phyloP scores from a whole-genome alignment of 495 filamentous ascomycete genomes.

The Penicillium argentinense region DNA sequence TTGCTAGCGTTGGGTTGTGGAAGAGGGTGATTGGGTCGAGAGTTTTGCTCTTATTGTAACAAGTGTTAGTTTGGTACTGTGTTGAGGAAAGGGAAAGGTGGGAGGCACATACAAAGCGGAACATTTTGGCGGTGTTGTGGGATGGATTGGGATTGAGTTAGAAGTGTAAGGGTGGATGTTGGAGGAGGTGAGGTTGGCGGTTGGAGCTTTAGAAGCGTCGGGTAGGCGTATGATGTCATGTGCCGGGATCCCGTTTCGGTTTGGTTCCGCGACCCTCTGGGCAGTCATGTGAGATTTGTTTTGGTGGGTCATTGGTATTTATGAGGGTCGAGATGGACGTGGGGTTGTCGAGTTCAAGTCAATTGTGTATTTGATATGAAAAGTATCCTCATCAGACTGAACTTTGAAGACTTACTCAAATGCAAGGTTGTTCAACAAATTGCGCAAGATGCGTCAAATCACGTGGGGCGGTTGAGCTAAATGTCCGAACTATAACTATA shows the following conservation, averaged over 20 bases:
- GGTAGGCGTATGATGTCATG: conserved; percentile 28
- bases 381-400: too few relatives aligned
- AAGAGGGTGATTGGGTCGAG: conserved; percentile 95
- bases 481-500: too few relatives aligned
- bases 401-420: too few relatives aligned
- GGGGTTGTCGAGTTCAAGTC: too few relatives aligned
- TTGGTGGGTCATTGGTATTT: too few relatives aligned
- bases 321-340: too few relatives aligned
- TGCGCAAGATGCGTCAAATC: too few relatives aligned
- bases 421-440: too few relatives aligned
- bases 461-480: too few relatives aligned
- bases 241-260: conserved; percentile 16
- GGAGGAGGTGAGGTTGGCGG: neutral
- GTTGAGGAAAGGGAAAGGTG: neutral
- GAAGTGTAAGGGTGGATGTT: neutral
- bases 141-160: conserved; percentile 2
- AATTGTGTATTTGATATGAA: too few relatives aligned
- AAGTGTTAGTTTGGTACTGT: conserved; percentile 5
- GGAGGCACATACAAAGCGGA: conserved; percentile 40
- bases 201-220: neutral
- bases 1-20: conserved; percentile 68
- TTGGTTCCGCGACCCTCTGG: too few relatives aligned
- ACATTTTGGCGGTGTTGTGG: conserved; percentile 37
- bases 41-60: conserved; percentile 67
- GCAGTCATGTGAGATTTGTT: too few relatives aligned